These are phyloP conservation scores for Metschnikowia dekortorum DNA, from an alignment of 805 yeast species.

Conservation along the genomic window DNA sequence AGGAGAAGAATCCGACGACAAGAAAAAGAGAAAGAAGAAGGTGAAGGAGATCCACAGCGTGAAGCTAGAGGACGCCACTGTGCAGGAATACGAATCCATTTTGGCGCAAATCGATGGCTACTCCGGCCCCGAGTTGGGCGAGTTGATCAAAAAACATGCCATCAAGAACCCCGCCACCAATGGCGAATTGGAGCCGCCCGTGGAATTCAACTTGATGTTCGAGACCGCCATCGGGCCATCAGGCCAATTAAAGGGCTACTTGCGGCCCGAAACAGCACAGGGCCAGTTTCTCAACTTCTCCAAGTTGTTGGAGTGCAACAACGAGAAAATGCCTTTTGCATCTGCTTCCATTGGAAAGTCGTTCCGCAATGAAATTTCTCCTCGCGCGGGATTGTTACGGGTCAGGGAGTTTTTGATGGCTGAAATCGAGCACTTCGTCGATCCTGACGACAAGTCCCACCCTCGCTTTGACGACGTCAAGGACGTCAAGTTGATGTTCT, in stretches of 20 bases:
- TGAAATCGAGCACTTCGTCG: conserved; percentile 97
- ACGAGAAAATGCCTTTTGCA: conserved; percentile 98
- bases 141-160: conserved; percentile 73
- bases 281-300: conserved; percentile 96
- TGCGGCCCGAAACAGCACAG: conserved; percentile 99
- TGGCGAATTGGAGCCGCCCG: conserved; percentile 82
- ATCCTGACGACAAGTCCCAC: conserved; percentile 84
- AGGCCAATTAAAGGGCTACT: conserved; percentile 89
- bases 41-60: conserved; percentile 90
- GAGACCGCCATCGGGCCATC: conserved; percentile 99
- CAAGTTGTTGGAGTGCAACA: conserved; percentile 91
- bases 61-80: conserved; percentile 77
- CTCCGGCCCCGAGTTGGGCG: conserved; percentile 90
- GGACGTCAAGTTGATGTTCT: conserved; percentile 67
- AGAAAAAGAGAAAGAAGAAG: conserved; percentile 69
- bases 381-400: conserved; percentile 94
- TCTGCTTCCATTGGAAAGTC: conserved; percentile 98
- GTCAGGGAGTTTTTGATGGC: conserved; percentile 99
- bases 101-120: conserved; percentile 94
- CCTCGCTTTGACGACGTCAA: conserved; percentile 71
- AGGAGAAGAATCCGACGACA: conserved; percentile 58
- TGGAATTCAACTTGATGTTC: conserved; percentile 96
- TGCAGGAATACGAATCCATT: conserved; percentile 75
- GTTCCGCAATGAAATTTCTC: conserved; percentile 97
- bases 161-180: conserved; percentile 92